A percentile compares a stretch with the other conserved stretches of the same genome.
phyloP scores from a whole-genome alignment of 2,329 filamentous ascomycete species.

The Neurospora crassa region DNA sequence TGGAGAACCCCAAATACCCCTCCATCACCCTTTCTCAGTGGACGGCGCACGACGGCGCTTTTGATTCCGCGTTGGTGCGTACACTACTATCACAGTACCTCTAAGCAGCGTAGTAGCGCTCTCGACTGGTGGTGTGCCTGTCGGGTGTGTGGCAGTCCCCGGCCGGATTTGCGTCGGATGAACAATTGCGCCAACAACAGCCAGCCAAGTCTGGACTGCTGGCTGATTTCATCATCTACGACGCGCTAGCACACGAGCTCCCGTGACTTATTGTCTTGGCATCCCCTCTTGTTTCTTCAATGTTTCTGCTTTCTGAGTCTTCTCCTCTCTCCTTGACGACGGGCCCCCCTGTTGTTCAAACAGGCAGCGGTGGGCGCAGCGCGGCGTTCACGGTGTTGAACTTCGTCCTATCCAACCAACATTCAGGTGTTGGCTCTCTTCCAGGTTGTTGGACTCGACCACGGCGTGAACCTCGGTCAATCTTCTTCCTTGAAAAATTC shows the following conservation, averaged over 20 bases:
- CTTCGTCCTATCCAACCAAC: background rate
- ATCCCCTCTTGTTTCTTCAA: conserved; percentile 6
- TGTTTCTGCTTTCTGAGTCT: background rate
- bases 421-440: background rate
- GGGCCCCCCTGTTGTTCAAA: background rate
- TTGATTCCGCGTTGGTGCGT: background rate
- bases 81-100: no score
- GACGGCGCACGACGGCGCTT: background rate
- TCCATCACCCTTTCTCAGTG: background rate
- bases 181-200: background rate
- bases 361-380: background rate
- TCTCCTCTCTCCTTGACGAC: background rate
- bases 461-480: background rate
- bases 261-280: conserved; percentile 13
- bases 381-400: background rate
- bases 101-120: background rate
- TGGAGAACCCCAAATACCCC: background rate
- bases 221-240: background rate
- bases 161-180: background rate
- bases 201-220: background rate
- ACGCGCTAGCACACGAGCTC: conserved; percentile 18
- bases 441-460: background rate
- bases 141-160: background rate
- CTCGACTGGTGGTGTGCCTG: background rate
- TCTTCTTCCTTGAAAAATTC: background rate